A percentile compares a stretch with the other conserved stretches of the same genome.
Conservation (phyloP, 1,284 basidiomycete genomes). For the Cystobasidium sp. region DNA sequence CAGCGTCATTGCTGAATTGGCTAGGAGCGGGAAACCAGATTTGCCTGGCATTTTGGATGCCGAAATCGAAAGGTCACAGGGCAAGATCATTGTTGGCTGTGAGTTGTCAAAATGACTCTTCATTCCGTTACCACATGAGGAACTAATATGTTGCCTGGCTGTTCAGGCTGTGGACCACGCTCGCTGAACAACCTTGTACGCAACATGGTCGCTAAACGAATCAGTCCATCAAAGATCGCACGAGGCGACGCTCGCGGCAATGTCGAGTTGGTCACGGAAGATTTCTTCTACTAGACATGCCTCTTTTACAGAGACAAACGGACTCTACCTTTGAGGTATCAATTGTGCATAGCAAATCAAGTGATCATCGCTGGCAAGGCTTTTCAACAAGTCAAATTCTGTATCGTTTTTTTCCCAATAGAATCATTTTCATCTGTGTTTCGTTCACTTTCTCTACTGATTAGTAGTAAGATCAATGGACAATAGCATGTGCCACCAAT, state of each 20-base stretch:
- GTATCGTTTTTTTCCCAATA: no score
- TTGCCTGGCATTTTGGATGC: constrained; percentile 48
- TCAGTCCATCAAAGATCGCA: constrained; percentile 47
- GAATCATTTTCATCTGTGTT: no score
- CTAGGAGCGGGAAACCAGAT: constrained; percentile 74
- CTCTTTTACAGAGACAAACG: not conserved
- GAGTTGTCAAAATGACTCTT: no score
- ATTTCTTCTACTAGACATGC: constrained; percentile 40
- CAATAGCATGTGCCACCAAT: no score
- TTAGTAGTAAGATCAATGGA: no score
- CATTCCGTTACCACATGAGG: no score
- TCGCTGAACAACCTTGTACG: constrained; percentile 51
- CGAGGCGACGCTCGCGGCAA: constrained; percentile 49
- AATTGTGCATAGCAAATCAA: not conserved
- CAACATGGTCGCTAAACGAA: constrained; percentile 51
- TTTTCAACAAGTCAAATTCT: not conserved
- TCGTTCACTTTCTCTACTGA: no score
- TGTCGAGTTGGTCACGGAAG: constrained; percentile 45
- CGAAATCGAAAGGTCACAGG: constrained; percentile 49
- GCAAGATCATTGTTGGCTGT: constrained; percentile 52
- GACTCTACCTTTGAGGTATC: not conserved
- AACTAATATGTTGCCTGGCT: constrained; percentile 58
- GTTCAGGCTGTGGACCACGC: constrained; percentile 49
- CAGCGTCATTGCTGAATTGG: constrained; percentile 69
- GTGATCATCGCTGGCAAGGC: not conserved